Base-by-base conservation (phyloP, 2,329 filamentous ascomycete genomes). In the Talaromyces rugulosus region DNA sequence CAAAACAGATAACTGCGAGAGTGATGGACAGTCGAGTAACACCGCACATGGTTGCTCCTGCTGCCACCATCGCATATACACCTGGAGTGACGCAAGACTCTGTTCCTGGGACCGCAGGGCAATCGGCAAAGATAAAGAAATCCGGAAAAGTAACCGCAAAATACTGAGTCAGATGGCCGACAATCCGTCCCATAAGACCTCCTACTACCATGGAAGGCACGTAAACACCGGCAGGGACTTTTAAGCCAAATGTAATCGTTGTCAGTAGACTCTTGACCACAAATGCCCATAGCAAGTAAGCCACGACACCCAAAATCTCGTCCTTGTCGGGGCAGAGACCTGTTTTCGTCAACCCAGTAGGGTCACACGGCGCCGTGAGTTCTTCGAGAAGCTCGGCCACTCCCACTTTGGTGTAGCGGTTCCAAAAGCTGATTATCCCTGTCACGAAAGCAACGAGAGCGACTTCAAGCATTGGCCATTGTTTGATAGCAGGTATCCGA, bases 191-290 rank as follows among this genome's bases (percentile, higher is more conserved):
- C 80, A 96, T 88, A 18, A 99, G 80, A 70, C 95, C 95, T 66
- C 95, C 95, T 18, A 98, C 92, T 31, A 98, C 95, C 95, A 99
- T 99, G 69, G 94, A 97, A 3, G 95, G 95, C 1, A 99, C 93
- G 69, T 99, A 99, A 68, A 99, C 97, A 65, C 95, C 95, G 0
- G 94, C 92, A 9, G 95, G 95, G 0, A 98, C 88, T 82, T 98
- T 98, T 72, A 97, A 93, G 30, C 94, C 94, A 76, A 98, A 98
- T 0, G 94, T 96, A 66, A 97, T 88, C 53, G 89, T 88, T 0
- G 95, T 98, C 50, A 99, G 78, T 53, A 94, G 81, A 0, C 91
- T 90, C 74, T 99, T 99, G 78, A 98, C 89, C 30, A 97, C 77
- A 66, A 98, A 95, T 0, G 94, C 94, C 18, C 88, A 76, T 12